Conservation (phyloP, 108 stramenopile genomes). For the Cylindrotheca fusiformis region DNA sequence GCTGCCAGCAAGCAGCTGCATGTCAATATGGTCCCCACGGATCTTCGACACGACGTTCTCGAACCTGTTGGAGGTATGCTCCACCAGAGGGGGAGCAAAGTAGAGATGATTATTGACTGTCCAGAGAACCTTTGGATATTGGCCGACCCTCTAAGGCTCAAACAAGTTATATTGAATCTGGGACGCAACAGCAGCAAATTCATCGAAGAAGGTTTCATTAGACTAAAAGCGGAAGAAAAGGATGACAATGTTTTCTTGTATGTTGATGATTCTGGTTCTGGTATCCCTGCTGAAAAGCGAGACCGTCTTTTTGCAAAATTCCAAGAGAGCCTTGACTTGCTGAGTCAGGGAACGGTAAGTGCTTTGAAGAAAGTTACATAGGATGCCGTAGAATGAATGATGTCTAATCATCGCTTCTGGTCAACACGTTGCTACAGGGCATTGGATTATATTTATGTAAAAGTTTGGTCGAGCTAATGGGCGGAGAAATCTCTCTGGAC, state of each 20-base stretch:
- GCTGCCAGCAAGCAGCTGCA: conserved; percentile 25
- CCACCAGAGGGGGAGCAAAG: conserved; percentile 12
- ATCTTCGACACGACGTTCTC: conserved; percentile 30
- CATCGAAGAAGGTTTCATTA: conserved; percentile 34
- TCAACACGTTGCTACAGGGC: conserved; percentile 21
- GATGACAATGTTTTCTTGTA: conserved; percentile 18
- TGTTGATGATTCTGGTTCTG: conserved; percentile 36
- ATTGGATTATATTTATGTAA: conserved; percentile 40
- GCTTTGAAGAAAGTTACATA: not conserved
- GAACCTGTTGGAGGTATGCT: conserved; percentile 38
- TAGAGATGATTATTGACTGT: conserved; percentile 28
- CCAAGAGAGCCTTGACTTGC: conserved; percentile 32
- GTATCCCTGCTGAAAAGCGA: conserved; percentile 37
- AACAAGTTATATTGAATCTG: conserved; percentile 43
- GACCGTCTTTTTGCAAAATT: conserved; percentile 28
- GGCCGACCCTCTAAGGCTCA: conserved; percentile 32
- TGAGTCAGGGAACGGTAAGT: conserved; percentile 39
- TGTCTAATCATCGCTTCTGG: conserved; percentile 8
- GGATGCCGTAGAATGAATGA: conserved; percentile 11
- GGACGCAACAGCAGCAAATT: conserved; percentile 34
- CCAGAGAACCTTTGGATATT: conserved; percentile 13
- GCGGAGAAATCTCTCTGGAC: conserved; percentile 37
- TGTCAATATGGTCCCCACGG: conserved; percentile 12
- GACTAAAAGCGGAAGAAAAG: conserved; percentile 19
- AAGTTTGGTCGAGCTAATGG: conserved; percentile 32